Conservation (phyloP, 352 stramenopile genomes). For the Phytophthora brassicae region DNA sequence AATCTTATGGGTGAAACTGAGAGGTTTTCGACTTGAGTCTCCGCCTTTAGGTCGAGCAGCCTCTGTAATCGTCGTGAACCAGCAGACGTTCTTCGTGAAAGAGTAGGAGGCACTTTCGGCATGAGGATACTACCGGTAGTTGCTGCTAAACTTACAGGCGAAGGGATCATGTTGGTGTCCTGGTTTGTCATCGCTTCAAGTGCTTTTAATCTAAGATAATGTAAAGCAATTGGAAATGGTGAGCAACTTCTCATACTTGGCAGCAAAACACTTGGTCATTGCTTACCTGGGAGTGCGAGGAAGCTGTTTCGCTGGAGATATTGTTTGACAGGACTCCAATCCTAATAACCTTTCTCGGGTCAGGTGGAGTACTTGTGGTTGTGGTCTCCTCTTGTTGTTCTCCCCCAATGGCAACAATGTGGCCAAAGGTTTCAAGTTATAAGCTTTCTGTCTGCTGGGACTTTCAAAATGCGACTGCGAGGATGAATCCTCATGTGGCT, state of each 20-base stretch:
- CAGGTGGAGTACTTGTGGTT: slow-evolving; percentile 12
- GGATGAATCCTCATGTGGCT: slow-evolving; percentile 28
- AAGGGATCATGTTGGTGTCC: slow-evolving; percentile 3
- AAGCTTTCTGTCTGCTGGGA: background rate
- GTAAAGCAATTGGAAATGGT: background rate
- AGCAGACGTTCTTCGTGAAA: slow-evolving; percentile 28
- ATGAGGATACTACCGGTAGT: slow-evolving; percentile 13
- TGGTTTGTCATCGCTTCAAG: slow-evolving; percentile 36
- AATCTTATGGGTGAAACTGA: slow-evolving; percentile 39
- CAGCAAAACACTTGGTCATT: background rate
- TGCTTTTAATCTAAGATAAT: slow-evolving; percentile 38
- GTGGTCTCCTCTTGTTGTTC: background rate
- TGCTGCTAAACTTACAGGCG: background rate
- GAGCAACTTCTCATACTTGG: slow-evolving; percentile 3
- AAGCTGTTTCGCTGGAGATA: slow-evolving; percentile 11
- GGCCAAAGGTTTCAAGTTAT: slow-evolving; percentile 8
- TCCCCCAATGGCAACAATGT: background rate
- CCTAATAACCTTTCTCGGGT: slow-evolving; percentile 1
- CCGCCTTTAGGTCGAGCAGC: slow-evolving; percentile 19
- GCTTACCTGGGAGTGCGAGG: slow-evolving; percentile 30
- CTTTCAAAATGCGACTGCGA: slow-evolving; percentile 18
- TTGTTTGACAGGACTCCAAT: slow-evolving; percentile 2
- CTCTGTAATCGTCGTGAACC: slow-evolving; percentile 27
- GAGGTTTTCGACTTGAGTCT: slow-evolving; percentile 11
- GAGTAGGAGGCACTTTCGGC: slow-evolving; percentile 2